Evolutionary conservation across 2,329 filamentous ascomycete genomes (phyloP), one percentile per base, ranked within the genome.

Genomic region (Ilyonectria robusta): DNA sequence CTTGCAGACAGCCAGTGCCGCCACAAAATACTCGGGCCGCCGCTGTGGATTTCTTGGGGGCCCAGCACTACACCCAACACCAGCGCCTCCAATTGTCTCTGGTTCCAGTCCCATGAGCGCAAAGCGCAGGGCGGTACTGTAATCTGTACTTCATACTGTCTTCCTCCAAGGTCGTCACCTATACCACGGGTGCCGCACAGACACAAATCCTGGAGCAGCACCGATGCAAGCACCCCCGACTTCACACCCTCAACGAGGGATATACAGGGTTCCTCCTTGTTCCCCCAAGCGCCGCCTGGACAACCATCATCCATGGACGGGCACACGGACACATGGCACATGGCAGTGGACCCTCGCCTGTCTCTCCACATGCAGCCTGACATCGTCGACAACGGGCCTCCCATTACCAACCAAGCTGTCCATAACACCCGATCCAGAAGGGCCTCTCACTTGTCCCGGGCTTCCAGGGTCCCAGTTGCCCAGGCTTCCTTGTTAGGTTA

Each of bases 311-410:
- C 62, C 65, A 72, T 65, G 66, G 65, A 63, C 67, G 62, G 66
- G 65, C 63, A 67, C 62, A 67, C 55, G 61, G 69, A 71, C 73
- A 74, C 73, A 75, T 74, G 70, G 73, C 70, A 74, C 70, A 68
- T 68, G 66, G 66, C 66, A 68, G 66, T 68, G 75, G 73, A 70
- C 67, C 71, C 59, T 60, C 63, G 59, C 53, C 66, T 54, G 66
- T 68, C 67, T 70, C 68, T 62, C 71, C 71, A 72, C 67, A 69
- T 70, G 68, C 66, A 72, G 62, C 63, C 64, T 65, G 65, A 68
- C 70, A 70, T 71, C 66, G 63, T 71, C 71, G 66, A 63, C 65
- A 67, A 65, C 62, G 61, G 68, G 48, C 65, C 62, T 63, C 62
- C 53, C 40, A 60, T 59, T 60, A 64, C 63, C 67, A 64, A 57